These are phyloP conservation scores for Spergularia marina DNA, from an alignment of 148 eudicot genomes.

Conservation along the genomic window DNA sequence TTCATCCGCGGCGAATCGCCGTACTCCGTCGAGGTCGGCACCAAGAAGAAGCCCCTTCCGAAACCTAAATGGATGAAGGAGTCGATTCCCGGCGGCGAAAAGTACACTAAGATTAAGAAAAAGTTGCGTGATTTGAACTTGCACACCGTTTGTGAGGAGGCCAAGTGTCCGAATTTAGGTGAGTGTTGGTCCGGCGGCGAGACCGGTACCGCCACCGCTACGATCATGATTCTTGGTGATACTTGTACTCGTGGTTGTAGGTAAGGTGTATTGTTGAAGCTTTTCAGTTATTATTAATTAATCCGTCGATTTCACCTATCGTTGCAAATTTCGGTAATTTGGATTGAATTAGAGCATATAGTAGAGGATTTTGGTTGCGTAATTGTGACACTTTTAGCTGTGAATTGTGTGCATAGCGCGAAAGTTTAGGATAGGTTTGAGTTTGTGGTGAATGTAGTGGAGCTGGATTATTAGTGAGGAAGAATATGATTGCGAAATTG, in stretches of 20 bases:
- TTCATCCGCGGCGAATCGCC: slow-evolving; percentile 38
- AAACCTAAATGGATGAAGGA: slow-evolving; percentile 97
- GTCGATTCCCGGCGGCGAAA: slow-evolving; percentile 81
- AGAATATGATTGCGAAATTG: too few relatives aligned
- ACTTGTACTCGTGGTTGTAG: slow-evolving; percentile 98
- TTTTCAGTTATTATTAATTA: too few relatives aligned
- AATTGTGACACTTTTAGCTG: neutral
- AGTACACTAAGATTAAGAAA: slow-evolving; percentile 81
- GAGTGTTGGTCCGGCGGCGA: slow-evolving; percentile 99
- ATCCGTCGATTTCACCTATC: too few relatives aligned
- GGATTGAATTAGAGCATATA: too few relatives aligned
- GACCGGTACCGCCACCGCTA: slow-evolving; percentile 91
- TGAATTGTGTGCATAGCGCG: neutral
- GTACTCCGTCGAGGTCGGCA: slow-evolving; percentile 89
- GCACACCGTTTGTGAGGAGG: slow-evolving; percentile 96
- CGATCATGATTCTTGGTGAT: slow-evolving; percentile 95
- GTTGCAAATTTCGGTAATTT: too few relatives aligned
- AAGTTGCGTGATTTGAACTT: slow-evolving; percentile 78
- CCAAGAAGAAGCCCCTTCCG: slow-evolving; percentile 86
- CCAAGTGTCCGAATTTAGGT: slow-evolving; percentile 87
- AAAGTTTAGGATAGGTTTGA: neutral
- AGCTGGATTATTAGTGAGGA: too few relatives aligned
- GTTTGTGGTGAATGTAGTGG: neutral
- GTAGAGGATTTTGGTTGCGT: neutral
- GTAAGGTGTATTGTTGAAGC: slow-evolving; percentile 21